Base-by-base conservation (phyloP, 116 monocot genomes). In the Posidonia oceanica region DNA sequence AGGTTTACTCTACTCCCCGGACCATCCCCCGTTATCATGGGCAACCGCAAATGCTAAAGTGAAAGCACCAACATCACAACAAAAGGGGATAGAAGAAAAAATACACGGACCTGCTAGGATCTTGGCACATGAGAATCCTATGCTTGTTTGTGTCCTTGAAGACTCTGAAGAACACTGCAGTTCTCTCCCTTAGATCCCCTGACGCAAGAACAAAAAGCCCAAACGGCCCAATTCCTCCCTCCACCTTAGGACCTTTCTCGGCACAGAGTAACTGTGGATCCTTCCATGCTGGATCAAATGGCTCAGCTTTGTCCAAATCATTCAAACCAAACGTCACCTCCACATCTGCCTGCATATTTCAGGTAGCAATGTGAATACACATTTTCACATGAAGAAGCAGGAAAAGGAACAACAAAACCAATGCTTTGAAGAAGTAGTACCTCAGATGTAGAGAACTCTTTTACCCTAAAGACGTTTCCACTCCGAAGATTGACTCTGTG, bases 121-220 rank as follows among this genome's bases (percentile, higher is more conserved):
- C 94, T 54, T 81, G 76, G 76, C 94, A 94, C 90, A 90, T 85
- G 8, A 91, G 86, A 39, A 91, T 76, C 39, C 61, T 69, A 48
- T 85, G 74, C 38, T 70, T 68, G 52, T 55, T 41, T 1, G 53
- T 2, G 53, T 41, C 64, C 69, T 75, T 88, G 78, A 80, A 91
- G 38, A 94, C 73, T 52, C 80, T 76, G 72, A 90, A 94, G 76
- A 79, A 88, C 64, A 94, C 81, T 4, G 86, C 86, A 15, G 91
- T 94, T 29, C 48, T 48, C 48, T 48, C 64, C 39, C 44, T 54
- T 38, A 81, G 63, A 37, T 84, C 68, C 4, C 20, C 22, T 17
- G 85, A 81, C 48, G 94, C 85, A 70, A 94, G 75, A 7, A 90
- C 79, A 54, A 78, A 22, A 11, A 94, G 71, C 4, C 94, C 90